Evolutionary conservation across 2,329 filamentous ascomycete genomes (phyloP), one percentile per base, ranked within the genome.

Genomic region (Tolypocladium nubicola): DNA sequence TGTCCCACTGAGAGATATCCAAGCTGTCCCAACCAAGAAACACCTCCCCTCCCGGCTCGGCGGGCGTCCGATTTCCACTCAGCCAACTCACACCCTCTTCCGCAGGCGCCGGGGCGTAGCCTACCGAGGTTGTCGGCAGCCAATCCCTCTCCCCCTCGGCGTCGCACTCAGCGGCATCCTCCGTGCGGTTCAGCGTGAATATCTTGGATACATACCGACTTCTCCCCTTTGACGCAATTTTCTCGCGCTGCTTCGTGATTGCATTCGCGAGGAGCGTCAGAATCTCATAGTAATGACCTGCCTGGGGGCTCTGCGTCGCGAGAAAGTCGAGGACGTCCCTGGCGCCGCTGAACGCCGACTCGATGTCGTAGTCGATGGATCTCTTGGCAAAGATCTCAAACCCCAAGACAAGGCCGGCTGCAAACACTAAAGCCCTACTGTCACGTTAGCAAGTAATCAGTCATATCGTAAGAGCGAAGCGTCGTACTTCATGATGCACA

Each of bases 401-500:
- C 0, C 82, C 81, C 0, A 84, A 70, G 0, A 84, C 75, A 0
- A 85, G 67, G 0, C 80, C 81, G 2, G 82, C 79, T 0, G 80
- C 79, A 57, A 85, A 84, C 0, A 83, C 70, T 57, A 79, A 75
- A 21, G 77, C 79, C 58, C 77, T 81, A 54, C 13, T n/a, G 1
- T 1, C 3, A 4, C 0, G 21, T 59, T 43, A 57, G 33, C n/a
- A 23, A 38, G 23, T 7, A 16, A 0, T 14, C 11, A 1, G 9
- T 16, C 8, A 19, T 13, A 16, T 4, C 0, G 40, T 26, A 1
- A 10, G 9, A 19, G n/a, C 13, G 0, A 2, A 3, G 39, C 10
- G 16, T 37, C 77, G 67, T 67, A 82, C 80, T 84, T 84, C 56
- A 84, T 68, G 6, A 84, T 76, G 43, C 79, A 80, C 81, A 84